A percentile compares a stretch with the other conserved stretches of the same genome.
Evolutionary conservation across 495 filamentous ascomycete species (phyloP).

Genomic region (Penicillium waksmanii): DNA sequence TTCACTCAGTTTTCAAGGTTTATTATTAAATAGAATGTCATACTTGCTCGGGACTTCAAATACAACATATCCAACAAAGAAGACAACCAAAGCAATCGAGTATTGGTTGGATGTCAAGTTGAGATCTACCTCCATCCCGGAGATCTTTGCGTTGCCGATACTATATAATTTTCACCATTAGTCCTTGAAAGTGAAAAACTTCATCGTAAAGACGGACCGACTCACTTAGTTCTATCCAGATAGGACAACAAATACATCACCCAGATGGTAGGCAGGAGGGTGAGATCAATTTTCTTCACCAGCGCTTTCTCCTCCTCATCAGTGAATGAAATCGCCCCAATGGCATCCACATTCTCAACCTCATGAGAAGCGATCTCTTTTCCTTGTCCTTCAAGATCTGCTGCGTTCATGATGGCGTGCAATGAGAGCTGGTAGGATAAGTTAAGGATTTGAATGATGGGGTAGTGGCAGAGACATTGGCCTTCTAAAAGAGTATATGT

Average conservation of each 20-base stretch:
- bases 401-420: background rate
- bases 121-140: conserved; percentile 48
- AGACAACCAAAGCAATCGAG: conserved; percentile 41
- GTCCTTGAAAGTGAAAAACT: background rate
- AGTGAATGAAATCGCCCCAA: conserved; percentile 11
- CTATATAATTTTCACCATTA: background rate
- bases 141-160: conserved; percentile 52
- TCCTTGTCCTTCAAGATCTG: background rate
- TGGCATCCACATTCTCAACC: conserved; percentile 21
- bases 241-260: conserved; percentile 55
- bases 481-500: background rate
- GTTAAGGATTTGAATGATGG: background rate
- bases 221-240: conserved; percentile 48
- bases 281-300: conserved; percentile 52
- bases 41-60: conserved; percentile 48
- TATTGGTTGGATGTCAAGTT: conserved; percentile 39
- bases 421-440: background rate
- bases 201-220: too few relatives aligned
- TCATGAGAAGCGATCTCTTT: conserved; percentile 19
- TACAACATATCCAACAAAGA: conserved; percentile 51
- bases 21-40: background rate
- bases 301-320: conserved; percentile 34
- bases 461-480: background rate
- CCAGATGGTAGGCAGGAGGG: conserved; percentile 52
- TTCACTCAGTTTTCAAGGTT: background rate